Percentiles rank a stretch among this genome's conserved stretches.
phyloP scores from a whole-genome alignment of 805 yeast genomes.

The Schwanniomyces occidentalis region DNA sequence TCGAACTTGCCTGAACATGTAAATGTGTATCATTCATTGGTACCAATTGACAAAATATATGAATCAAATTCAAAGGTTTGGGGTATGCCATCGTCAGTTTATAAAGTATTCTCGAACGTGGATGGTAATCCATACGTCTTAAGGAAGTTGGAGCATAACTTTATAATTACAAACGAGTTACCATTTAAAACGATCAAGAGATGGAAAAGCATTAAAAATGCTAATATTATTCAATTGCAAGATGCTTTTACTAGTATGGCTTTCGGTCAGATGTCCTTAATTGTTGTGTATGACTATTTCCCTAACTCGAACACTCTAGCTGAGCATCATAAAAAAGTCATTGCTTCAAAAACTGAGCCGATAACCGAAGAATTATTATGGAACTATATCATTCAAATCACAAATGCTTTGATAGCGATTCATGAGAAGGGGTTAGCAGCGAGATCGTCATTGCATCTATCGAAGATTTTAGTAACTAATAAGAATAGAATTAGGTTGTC shows the following conservation, averaged over 20 bases:
- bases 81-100: constrained; percentile 61
- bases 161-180: constrained; percentile 42
- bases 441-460: constrained; percentile 57
- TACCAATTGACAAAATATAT: constrained; percentile 64
- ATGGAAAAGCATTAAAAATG: constrained; percentile 60
- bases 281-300: constrained; percentile 80
- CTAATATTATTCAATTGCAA: constrained; percentile 64
- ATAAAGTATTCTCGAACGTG: constrained; percentile 74
- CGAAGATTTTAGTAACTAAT: constrained; percentile 72
- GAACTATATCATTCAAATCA: constrained; percentile 74
- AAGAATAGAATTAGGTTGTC: constrained; percentile 70
- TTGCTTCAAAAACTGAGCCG: constrained; percentile 43
- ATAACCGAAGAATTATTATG: constrained; percentile 70
- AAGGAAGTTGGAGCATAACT: constrained; percentile 59
- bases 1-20: constrained; percentile 57
- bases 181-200: constrained; percentile 60
- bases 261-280: constrained; percentile 76
- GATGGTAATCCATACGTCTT: constrained; percentile 80
- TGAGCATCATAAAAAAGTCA: constrained; percentile 59
- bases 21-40: constrained; percentile 73
- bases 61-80: constrained; percentile 38
- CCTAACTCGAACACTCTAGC: constrained; percentile 72
- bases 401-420: constrained; percentile 63
- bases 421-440: constrained; percentile 68
- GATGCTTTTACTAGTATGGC: constrained; percentile 88